Base-by-base conservation (phyloP, 306 rosid species). In the Heteromeles arbutifolia region DNA sequence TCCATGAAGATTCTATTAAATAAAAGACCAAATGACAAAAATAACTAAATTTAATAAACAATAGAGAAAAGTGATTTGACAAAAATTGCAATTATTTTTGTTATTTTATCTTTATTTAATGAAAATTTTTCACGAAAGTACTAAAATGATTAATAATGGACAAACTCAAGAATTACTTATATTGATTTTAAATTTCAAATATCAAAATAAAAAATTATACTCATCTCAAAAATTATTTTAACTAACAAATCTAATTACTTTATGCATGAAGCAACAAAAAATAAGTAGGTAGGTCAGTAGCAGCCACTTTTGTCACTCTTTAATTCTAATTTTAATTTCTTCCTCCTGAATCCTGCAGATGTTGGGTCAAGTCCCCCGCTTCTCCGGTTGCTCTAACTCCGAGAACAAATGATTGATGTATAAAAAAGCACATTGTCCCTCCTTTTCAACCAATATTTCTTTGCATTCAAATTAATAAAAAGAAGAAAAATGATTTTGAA, bases 101-200 rank as follows among this genome's bases (percentile, higher is more conserved):
- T 32, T 32, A 32, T 32, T 32, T 32, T 32, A 32, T 32, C 2
- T 32, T 50, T 50, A 4, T 48, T 3, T 13, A 17, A 17, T 14
- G 54, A 0, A 48, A 1, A 1, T 45, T 14, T 14, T n/a, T 68
- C 1, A 43, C 0, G 0, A 1, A 6, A 1, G 0, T 34, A 34
- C 2, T 1, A 34, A 34, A 34, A 34, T 34, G 2, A 34, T 34
- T 34, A 9, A 34, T 34, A 1, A 34, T 34, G 1, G 0, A 34
- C 2, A 34, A 34, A 34, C 2, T 6, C 8, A 34, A 1, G 0
- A 7, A 6, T 0, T 9, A 34, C 2, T 34, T 34, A 0, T 34
- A 34, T 34, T 0, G 0, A 34, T 34, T 34, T 34, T 6, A 34
- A 34, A 34, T 6, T 34, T 34, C 2, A 34, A 34, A 34, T 0